These are phyloP conservation scores for Solanum hybrid DNA, from an alignment of 305 asterid genomes.

Conservation along the genomic window DNA sequence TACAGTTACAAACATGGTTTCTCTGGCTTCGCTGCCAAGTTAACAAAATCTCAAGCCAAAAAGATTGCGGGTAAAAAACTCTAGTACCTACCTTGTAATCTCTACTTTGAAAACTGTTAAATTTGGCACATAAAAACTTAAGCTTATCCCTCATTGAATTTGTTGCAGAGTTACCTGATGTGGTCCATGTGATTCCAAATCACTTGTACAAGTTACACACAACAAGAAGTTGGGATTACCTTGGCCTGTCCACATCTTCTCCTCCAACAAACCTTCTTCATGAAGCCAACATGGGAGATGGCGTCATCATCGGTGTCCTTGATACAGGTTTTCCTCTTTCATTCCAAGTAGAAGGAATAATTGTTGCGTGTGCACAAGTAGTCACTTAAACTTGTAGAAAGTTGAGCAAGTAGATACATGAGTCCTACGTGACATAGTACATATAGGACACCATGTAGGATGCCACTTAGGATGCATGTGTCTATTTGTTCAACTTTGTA, in stretches of 20 bases:
- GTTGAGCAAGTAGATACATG: neutral
- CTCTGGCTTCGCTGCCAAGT: conserved; percentile 38
- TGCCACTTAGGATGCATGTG: neutral
- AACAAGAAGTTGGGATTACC: conserved; percentile 39
- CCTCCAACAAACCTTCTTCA: conserved; percentile 23
- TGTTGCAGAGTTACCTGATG: conserved; percentile 25
- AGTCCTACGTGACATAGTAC: neutral
- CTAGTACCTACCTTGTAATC: too few relatives aligned
- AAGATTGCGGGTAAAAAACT: conserved; percentile 8
- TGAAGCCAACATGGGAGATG: conserved; percentile 27
- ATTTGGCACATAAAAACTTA: neutral
- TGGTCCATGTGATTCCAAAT: conserved; percentile 25
- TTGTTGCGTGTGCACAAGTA: neutral
- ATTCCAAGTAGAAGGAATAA: neutral
- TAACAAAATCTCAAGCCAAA: conserved; percentile 27
- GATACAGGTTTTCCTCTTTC: conserved; percentile 22
- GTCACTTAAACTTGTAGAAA: neutral
- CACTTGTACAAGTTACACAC: conserved; percentile 28
- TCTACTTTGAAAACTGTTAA: neutral
- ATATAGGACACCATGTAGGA: neutral
- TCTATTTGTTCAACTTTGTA: neutral
- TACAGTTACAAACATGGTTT: conserved; percentile 38
- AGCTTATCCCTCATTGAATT: neutral
- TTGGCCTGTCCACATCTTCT: conserved; percentile 24
- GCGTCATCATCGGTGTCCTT: conserved; percentile 25